A percentile compares a stretch with the other conserved stretches of the same genome.
Conservation (phyloP, 106 monocot genomes). For the Posidonia australis region DNA sequence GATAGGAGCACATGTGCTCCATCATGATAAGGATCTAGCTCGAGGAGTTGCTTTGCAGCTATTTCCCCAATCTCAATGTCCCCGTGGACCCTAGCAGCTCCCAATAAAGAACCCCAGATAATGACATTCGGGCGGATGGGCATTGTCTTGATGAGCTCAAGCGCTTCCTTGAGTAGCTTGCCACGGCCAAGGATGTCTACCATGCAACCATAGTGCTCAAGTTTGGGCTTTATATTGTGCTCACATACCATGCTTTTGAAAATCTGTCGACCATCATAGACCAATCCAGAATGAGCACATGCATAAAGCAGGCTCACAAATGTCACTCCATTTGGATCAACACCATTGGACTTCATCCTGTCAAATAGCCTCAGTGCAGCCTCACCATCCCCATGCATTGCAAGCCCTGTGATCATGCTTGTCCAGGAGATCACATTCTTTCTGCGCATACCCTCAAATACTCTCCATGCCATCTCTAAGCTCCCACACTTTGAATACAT, state of each 20-base stretch:
- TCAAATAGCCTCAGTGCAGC: constrained; percentile 36
- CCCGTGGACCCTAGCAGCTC: constrained; percentile 35
- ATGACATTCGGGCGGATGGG: constrained; percentile 40
- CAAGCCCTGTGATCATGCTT: constrained; percentile 48
- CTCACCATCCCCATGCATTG: constrained; percentile 49
- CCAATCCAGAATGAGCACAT: constrained; percentile 46
- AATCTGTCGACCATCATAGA: constrained; percentile 33
- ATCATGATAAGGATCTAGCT: constrained; percentile 41
- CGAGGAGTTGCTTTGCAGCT: constrained; percentile 37
- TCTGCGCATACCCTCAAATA: constrained; percentile 29
- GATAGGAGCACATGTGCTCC: constrained; percentile 56
- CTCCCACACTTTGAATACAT: constrained; percentile 65
- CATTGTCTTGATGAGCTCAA: constrained; percentile 42
- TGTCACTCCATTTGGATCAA: constrained; percentile 42
- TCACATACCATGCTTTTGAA: constrained; percentile 36
- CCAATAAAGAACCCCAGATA: constrained; percentile 53
- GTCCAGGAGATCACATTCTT: constrained; percentile 61
- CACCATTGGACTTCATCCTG: constrained; percentile 26
- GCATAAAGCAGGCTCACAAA: constrained; percentile 44
- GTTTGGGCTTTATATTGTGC: constrained; percentile 29
- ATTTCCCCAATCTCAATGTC: constrained; percentile 34
- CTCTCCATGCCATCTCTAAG: constrained; percentile 19
- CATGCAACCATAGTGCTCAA: constrained; percentile 66
- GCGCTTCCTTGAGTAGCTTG: constrained; percentile 36
- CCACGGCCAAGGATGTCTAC: constrained; percentile 69